phyloP scores from a whole-genome alignment of 2,329 filamentous ascomycete genomes.

The Trichoderma citrinoviride region DNA sequence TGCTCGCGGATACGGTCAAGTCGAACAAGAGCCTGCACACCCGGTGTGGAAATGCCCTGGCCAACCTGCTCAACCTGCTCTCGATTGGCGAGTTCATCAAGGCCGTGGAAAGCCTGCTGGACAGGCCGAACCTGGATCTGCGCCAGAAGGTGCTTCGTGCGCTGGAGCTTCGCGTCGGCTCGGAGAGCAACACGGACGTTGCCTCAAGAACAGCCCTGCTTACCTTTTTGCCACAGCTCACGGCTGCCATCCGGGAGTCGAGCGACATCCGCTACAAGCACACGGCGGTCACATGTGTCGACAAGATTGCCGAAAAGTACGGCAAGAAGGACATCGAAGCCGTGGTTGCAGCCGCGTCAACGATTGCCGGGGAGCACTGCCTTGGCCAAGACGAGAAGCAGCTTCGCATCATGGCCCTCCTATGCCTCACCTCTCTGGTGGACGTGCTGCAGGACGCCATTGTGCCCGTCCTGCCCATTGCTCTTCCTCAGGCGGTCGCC shows the following conservation, averaged over 20 bases:
- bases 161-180: constrained; percentile 74
- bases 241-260: constrained; percentile 70
- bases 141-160: constrained; percentile 78
- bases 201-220: constrained; percentile 69
- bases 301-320: constrained; percentile 91
- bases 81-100: constrained; percentile 88
- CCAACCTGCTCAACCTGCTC: constrained; percentile 77
- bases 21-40: constrained; percentile 53
- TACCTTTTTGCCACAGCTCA: constrained; percentile 75
- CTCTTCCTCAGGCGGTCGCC: constrained; percentile 67
- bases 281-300: constrained; percentile 83
- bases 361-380: constrained; percentile 72
- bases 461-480: constrained; percentile 74
- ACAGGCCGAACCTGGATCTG: constrained; percentile 70
- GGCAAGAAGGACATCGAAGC: constrained; percentile 84
- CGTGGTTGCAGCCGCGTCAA: constrained; percentile 70
- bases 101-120: constrained; percentile 77
- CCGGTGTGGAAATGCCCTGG: constrained; percentile 67
- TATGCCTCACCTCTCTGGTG: constrained; percentile 85
- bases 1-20: constrained; percentile 64
- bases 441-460: constrained; percentile 85
- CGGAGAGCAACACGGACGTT: constrained; percentile 66
- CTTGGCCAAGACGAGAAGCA: constrained; percentile 70
- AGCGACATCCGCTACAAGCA: constrained; percentile 74
- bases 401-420: constrained; percentile 76